Base-by-base conservation (phyloP, 192 early-diverging fungal species). In the Coemansia biformis region DNA sequence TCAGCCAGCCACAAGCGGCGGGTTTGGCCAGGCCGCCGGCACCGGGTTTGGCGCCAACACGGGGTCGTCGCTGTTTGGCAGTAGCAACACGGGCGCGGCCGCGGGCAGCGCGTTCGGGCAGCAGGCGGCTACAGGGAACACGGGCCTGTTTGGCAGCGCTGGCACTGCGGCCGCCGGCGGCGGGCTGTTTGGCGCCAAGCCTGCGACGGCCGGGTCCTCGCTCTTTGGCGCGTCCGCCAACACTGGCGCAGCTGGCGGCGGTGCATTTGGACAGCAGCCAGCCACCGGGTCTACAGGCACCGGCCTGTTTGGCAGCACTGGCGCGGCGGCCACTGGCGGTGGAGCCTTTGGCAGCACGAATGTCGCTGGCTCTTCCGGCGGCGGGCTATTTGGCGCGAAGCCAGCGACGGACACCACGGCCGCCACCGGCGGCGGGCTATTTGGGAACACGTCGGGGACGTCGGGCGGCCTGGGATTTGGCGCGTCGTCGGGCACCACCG, bases 351-450 rank as follows among this genome's bases (percentile, higher is more conserved):
- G 43, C 14, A 33, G 21, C 19, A 31, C 54, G 18, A 22, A 43
- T 14, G 47, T 39, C 28, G 33, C 29, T 26, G 24, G n/a, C n/a
- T n/a, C n/a, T n/a, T n/a, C n/a, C n/a, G 62, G 67, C 16, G 66
- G 65, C 23, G n/a, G 68, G 5, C 69, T 63, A 47, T 75, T 67
- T 69, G 76, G 66, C 17, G 43, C 21, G 16, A 41, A 41, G 39
- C 39, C 39, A 4, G 39, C 39, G 11, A 24, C 30, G 55, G 29
- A 55, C 13, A 51, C 24, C 6, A 26, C 19, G 45, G 30, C 54
- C 5, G 28, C 17, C 28, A 28, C 39, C 8, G 15, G 29, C 4
- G 22, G 24, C 21, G 29, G 56, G 1, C 14, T 10, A 1, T 14
- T 50, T 19, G 46, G 51, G 13, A 38, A 37, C 21, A 14, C 19